Base-by-base conservation (phyloP, 257 asterid genomes). In the Apocynum venetum region DNA sequence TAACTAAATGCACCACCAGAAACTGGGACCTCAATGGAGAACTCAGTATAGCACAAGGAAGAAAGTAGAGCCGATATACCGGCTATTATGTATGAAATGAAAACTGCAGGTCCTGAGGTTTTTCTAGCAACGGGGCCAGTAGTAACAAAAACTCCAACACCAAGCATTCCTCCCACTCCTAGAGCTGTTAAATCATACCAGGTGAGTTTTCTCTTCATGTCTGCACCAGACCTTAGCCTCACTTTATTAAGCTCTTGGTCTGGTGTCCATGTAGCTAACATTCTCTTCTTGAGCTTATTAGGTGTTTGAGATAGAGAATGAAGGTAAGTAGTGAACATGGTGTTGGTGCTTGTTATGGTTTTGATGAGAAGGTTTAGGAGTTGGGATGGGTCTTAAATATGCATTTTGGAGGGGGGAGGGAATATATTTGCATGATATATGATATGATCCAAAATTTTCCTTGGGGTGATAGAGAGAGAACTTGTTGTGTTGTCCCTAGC, bases 81-180 rank as follows among this genome's bases (percentile, higher is more conserved):
- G 3, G 89, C 87, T 1, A 85, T 40, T 57, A 80, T 79, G 41
- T 85, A 85, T 7, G 89, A 85, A 15, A 83, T 71, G 77, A 85
- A 78, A 60, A 85, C 87, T 20, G 89, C 65, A 73, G 87, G 82
- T 8, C 89, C 87, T 0, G 89, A 52, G 49, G 70, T 78, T 10
- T 80, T 71, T 10, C 77, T 78, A 71, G 85, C 82, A 55, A 83
- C 89, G 0, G 76, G 71, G 31, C 89, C 89, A 7, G 89, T 85
- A 4, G 89, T 85, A 14, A 85, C 84, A 19, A 85, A 85, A 36
- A 85, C 89, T 25, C 89, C 89, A 43, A 78, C 89, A 8, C 89
- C 89, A 63, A 85, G 87, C 89, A 85, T 85, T 55, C 89, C 89
- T 51, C 89, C 89, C 43, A 85, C 81, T 8, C 89, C 89, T 4